phyloP scores from a whole-genome alignment of 176 grass and related monocot genomes.

The Phragmites australis region DNA sequence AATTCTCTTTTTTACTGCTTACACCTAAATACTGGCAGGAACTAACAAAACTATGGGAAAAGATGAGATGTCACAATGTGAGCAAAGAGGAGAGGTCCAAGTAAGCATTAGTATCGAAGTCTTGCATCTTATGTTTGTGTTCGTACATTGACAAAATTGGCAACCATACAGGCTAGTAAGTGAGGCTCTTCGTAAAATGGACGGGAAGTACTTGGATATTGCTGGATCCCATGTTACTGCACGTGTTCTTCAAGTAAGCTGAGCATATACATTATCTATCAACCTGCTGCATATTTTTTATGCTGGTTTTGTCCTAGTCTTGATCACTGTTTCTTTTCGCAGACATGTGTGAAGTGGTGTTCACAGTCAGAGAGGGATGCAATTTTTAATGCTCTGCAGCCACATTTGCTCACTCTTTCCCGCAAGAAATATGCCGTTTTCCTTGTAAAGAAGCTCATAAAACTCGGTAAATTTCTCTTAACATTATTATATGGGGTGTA shows the following conservation, averaged over 20 bases:
- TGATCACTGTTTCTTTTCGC: slow-evolving; percentile 3
- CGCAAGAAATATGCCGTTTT: slow-evolving; percentile 84
- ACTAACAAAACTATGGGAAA: slow-evolving; percentile 84
- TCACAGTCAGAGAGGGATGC: slow-evolving; percentile 76
- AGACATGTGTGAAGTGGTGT: slow-evolving; percentile 94
- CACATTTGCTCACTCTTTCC: slow-evolving; percentile 70
- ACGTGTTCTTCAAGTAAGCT: slow-evolving; percentile 88
- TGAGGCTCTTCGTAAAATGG: slow-evolving; percentile 71
- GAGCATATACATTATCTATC: neutral
- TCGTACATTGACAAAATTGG: slow-evolving; percentile 5
- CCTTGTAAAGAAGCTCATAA: slow-evolving; percentile 91
- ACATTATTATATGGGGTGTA: neutral
- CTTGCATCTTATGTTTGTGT: neutral
- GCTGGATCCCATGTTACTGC: slow-evolving; percentile 75
- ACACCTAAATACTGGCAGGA: slow-evolving; percentile 52
- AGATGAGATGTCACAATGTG: slow-evolving; percentile 72
- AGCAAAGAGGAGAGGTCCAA: slow-evolving; percentile 76
- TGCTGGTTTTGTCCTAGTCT: neutral
- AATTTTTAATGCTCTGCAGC: slow-evolving; percentile 65
- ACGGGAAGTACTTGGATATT: slow-evolving; percentile 83
- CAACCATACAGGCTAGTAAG: slow-evolving; percentile 67
- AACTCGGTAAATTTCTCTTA: slow-evolving; percentile 52
- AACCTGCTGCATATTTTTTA: neutral
- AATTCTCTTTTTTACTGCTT: neutral
- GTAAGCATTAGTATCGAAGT: slow-evolving; percentile 40